Base-by-base conservation (phyloP, 2,329 filamentous ascomycete species). In the Trichoderma lentiforme region DNA sequence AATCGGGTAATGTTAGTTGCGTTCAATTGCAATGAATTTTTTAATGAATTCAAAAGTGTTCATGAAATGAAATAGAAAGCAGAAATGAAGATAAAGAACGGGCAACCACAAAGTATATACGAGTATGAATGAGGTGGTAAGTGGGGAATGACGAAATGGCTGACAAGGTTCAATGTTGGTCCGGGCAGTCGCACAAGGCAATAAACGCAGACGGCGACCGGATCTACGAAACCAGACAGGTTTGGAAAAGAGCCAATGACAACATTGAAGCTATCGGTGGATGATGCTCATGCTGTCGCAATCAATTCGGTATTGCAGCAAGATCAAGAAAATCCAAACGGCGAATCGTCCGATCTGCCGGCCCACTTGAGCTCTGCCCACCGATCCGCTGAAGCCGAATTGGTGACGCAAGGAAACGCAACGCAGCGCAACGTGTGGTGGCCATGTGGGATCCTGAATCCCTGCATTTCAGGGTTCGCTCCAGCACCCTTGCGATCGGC, bases 391-490 rank as follows among this genome's bases (percentile, higher is more conserved):
- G 43, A 58, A 57, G 60, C 69, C 69, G 69, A 58, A 58, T 36
- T 21, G 60, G 69, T 71, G 69, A 71, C 69, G 69, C 65, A 68
- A 58, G 36, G 61, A 39, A 39, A 61, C 58, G 32, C 51, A 67
- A 56, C 63, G 69, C 60, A 65, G 43, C 56, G 56, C 56, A 58
- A 39, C 64, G 34, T 32, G 18, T 30, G 39, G 43, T 47, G 43
- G 43, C 43, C 61, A 24, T 26, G 39, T 53, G 63, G 47, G 36
- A 51, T 57, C 43, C 64, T 24, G 64, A 21, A 67, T 58, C 64
- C 51, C 57, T 58, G 64, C 64, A 57, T 71, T 61, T 71, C 69
- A 71, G 69, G 69, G 69, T 71, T 70, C 39, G 43, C 47, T 47
- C 26, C 39, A 47, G 26, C 14, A 56, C 69, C 61, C 69, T 64